Evolutionary conservation across 2,329 filamentous ascomycete genomes (phyloP).

Genomic region (Phialophora expanda): DNA sequence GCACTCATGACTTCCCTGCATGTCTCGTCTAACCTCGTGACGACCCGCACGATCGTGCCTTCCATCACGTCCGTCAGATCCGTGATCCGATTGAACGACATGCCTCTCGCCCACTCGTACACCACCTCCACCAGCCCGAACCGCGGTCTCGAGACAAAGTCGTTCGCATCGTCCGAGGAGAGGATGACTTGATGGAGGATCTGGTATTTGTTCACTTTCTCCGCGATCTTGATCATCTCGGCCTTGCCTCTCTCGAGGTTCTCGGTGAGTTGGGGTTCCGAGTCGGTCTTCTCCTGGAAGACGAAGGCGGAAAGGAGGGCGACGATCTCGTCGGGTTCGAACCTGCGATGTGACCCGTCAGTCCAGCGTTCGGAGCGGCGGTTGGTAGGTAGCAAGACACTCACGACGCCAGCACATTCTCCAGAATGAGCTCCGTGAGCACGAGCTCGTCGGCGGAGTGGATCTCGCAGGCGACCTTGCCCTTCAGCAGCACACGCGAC

Average conservation of each 20-base stretch:
- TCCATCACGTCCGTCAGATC: constrained; percentile 95
- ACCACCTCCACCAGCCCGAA: constrained; percentile 98
- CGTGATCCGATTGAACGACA: constrained; percentile 98
- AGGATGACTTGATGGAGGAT: constrained; percentile 90
- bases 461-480: constrained; percentile 97
- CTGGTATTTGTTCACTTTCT: constrained; percentile 90
- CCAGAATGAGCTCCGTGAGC: constrained; percentile 91
- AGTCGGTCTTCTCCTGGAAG: constrained; percentile 94
- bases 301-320: constrained; percentile 92
- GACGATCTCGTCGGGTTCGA: constrained; percentile 77
- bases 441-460: constrained; percentile 97
- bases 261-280: constrained; percentile 77
- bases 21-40: constrained; percentile 91
- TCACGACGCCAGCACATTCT: constrained; percentile 94
- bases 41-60: constrained; percentile 94
- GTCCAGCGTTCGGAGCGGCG: neutral
- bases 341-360: constrained; percentile 15
- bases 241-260: constrained; percentile 81
- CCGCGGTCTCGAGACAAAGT: constrained; percentile 83
- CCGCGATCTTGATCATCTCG: constrained; percentile 85
- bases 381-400: constrained; percentile 62
- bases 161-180: constrained; percentile 85
- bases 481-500: constrained; percentile 89
- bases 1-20: constrained; percentile 98
- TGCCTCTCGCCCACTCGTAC: constrained; percentile 96